phyloP scores from a whole-genome alignment of 345 rosid species.

The Salix caprea region DNA sequence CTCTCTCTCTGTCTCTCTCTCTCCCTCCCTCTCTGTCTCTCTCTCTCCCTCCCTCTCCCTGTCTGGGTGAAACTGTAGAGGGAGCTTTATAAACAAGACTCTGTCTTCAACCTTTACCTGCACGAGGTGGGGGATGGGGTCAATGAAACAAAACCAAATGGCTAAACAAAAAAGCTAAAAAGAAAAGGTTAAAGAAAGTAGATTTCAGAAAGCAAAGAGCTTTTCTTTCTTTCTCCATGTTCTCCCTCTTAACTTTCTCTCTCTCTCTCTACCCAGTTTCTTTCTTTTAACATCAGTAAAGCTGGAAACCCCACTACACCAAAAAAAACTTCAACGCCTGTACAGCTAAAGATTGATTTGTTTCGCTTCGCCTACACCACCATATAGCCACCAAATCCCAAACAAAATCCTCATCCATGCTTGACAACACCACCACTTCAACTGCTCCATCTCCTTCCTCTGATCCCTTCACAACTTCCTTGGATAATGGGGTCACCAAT shows the following conservation, averaged over 20 bases:
- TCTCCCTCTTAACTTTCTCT: conserved; percentile 3
- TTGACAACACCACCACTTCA: conserved; percentile 32
- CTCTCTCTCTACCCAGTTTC: conserved; percentile 18
- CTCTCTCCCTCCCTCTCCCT: background rate
- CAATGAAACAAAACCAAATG: conserved; percentile 24
- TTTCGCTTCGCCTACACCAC: conserved; percentile 11
- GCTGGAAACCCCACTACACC: conserved; percentile 58
- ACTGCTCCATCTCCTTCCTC: conserved; percentile 45
- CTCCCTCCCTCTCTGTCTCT: background rate
- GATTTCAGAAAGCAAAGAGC: conserved; percentile 66
- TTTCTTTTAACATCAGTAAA: conserved; percentile 33
- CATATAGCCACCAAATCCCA: conserved; percentile 11
- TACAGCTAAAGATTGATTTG: background rate
- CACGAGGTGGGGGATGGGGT: conserved; percentile 33
- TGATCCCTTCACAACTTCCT: conserved; percentile 44
- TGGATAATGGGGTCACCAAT: conserved; percentile 51
- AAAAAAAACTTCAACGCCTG: background rate
- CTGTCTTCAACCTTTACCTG: conserved; percentile 12
- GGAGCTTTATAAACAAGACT: background rate
- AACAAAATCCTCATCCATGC: conserved; percentile 24
- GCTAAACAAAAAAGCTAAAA: conserved; percentile 7
- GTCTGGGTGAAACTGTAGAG: background rate
- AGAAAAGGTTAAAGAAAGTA: conserved; percentile 43
- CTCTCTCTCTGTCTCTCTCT: background rate
- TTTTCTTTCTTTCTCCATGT: conserved; percentile 25